Conservation (phyloP, 2,329 filamentous ascomycete genomes). For the Ilyonectria mors-panacis region DNA sequence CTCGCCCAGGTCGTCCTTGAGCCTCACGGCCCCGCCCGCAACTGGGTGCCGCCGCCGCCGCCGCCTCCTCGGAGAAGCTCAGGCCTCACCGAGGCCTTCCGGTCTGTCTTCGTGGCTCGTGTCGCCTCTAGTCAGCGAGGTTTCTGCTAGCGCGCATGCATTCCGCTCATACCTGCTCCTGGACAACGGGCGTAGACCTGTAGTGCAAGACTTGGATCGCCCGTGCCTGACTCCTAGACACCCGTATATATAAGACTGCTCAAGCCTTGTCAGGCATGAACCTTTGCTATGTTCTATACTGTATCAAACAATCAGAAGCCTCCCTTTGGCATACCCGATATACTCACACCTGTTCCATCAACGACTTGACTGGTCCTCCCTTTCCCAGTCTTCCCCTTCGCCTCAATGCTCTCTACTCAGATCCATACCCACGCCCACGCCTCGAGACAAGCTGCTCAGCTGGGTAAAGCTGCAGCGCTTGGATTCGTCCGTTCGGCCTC, state of each 20-base stretch:
- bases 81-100: slow-evolving; percentile 29
- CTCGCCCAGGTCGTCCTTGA: background rate
- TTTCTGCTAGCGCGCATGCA: slow-evolving; percentile 13
- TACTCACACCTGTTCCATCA: slow-evolving; percentile 9
- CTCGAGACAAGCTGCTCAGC: slow-evolving; percentile 46
- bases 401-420: slow-evolving; percentile 49
- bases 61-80: slow-evolving; percentile 14
- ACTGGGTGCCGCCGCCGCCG: slow-evolving; percentile 9
- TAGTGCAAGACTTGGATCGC: background rate
- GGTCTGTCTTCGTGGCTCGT: slow-evolving; percentile 45
- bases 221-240: slow-evolving; percentile 6
- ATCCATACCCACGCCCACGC: slow-evolving; percentile 40
- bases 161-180: slow-evolving; percentile 26
- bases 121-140: slow-evolving; percentile 32
- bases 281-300: slow-evolving; percentile 20
- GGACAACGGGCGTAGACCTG: background rate
- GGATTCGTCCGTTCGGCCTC: slow-evolving; percentile 35
- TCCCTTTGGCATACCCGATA: background rate
- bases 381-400: slow-evolving; percentile 11
- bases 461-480: slow-evolving; percentile 44
- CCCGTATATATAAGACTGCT: slow-evolving; percentile 37
- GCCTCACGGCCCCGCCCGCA: slow-evolving; percentile 10
- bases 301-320: slow-evolving; percentile 26
- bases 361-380: slow-evolving; percentile 27
- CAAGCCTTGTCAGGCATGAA: slow-evolving; percentile 35